Evolutionary conservation across 805 yeast species (phyloP).

Genomic region (Lipomyces sp.): DNA sequence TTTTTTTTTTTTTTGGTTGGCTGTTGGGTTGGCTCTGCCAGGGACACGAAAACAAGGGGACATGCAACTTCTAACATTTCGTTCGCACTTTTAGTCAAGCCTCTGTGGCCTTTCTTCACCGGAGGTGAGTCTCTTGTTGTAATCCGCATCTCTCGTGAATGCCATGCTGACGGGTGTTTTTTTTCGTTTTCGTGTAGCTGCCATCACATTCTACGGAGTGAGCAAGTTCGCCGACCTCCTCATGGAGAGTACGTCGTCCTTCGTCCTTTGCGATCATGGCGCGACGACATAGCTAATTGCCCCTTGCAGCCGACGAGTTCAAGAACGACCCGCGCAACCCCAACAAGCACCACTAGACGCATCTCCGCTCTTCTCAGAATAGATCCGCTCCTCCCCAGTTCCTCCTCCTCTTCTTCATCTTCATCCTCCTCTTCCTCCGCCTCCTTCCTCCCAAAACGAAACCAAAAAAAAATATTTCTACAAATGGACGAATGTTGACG

Average conservation of each 20-base stretch:
- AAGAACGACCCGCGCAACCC: conserved; percentile 95
- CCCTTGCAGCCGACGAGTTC: conserved; percentile 53
- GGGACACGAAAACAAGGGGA: too few relatives aligned
- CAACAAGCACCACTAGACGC: conserved; percentile 43
- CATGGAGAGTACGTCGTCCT: conserved; percentile 48
- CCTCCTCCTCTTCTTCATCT: too few relatives aligned
- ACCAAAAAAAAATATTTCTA: too few relatives aligned
- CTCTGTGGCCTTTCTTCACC: conserved; percentile 83
- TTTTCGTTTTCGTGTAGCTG: conserved; percentile 33
- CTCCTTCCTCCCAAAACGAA: too few relatives aligned
- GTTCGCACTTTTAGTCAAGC: conserved; percentile 59
- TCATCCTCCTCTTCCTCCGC: too few relatives aligned
- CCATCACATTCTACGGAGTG: conserved; percentile 63
- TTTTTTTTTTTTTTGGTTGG: too few relatives aligned
- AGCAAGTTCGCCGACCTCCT: conserved; percentile 68
- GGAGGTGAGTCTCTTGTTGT: conserved; percentile 57
- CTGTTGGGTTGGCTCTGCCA: too few relatives aligned
- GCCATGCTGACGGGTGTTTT: background rate
- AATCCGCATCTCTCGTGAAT: background rate
- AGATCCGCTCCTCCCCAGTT: too few relatives aligned
- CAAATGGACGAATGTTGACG: too few relatives aligned
- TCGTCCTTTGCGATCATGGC: background rate
- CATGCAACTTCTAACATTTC: too few relatives aligned
- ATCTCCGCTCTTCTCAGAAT: too few relatives aligned
- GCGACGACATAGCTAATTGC: background rate